phyloP scores from a whole-genome alignment of 257 asterid genomes.

The Solanum chaucha region DNA sequence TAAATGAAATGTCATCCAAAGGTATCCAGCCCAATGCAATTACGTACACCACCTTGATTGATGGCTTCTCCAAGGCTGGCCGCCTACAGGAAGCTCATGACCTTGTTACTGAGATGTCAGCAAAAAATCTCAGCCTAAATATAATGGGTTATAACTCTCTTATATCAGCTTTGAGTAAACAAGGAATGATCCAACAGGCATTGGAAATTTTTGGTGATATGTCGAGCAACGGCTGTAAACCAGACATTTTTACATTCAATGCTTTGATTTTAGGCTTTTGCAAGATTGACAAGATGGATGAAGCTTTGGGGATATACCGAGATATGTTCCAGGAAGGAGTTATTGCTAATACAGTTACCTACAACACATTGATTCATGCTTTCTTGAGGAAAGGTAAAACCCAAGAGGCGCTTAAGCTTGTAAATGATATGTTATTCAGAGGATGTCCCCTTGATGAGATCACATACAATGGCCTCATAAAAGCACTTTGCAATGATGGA shows the following conservation, averaged over 20 bases:
- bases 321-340: slow-evolving; percentile 77
- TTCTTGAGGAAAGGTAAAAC: slow-evolving; percentile 38
- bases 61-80: slow-evolving; percentile 66
- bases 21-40: slow-evolving; percentile 52
- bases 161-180: slow-evolving; percentile 67
- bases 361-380: slow-evolving; percentile 68
- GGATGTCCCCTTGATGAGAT: slow-evolving; percentile 54
- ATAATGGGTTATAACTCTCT: slow-evolving; percentile 74
- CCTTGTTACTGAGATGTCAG: slow-evolving; percentile 50
- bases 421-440: slow-evolving; percentile 71
- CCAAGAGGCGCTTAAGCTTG: slow-evolving; percentile 61
- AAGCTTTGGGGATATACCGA: slow-evolving; percentile 49
- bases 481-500: slow-evolving; percentile 67
- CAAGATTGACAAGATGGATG: slow-evolving; percentile 45
- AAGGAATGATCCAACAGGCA: slow-evolving; percentile 48
- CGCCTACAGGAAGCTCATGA: slow-evolving; percentile 49
- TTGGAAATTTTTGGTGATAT: slow-evolving; percentile 34
- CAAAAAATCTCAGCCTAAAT: slow-evolving; percentile 45
- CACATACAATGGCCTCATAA: slow-evolving; percentile 70
- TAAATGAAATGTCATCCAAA: slow-evolving; percentile 37
- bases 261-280: slow-evolving; percentile 66
- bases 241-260: slow-evolving; percentile 64
- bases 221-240: slow-evolving; percentile 49
- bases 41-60: slow-evolving; percentile 72
- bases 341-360: slow-evolving; percentile 74